Evolutionary conservation across 1,139 yeast species (phyloP), one percentile per base, ranked within the genome.

Genomic region (Yarrowia galli): DNA sequence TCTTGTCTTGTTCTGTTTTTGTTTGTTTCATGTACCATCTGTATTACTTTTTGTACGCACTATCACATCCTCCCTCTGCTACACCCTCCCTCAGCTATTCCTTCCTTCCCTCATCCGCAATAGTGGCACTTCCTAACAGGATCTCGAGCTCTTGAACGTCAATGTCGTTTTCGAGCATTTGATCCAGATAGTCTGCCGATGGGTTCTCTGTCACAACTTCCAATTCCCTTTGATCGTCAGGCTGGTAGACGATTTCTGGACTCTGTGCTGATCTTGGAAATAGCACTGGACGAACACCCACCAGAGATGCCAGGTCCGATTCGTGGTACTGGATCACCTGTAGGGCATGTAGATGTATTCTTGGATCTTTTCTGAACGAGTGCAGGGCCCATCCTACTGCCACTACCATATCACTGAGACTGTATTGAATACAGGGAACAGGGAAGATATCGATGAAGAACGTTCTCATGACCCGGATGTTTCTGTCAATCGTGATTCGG

Each of bases 381-480:
- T 23, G 12, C 18, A 53, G 18, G 3, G 60, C 60, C 20, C 13
- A 22, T 22, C 45, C 32, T 5, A 36, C 43, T 1, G 60, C 43
- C 32, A 16, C 6, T 1, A 53, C 22, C 43, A 53, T 36, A 1
- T 38, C 22, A 16, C 9, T 2, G 22, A 53, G 10, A 16, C 32
- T 53, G 43, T 36, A 53, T 10, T 36, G 43, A 15, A 53, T 36
- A 7, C 5, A 53, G 9, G 60, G 60, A 2, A 7, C 12, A 0
- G 60, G 60, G 10, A 53, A 53, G 32, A 53, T 2, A 12, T 53
- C 42, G 28, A 38, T 15, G 32, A 53, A 53, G 22, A 22, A 38
- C 12, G 32, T 22, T 20, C 23, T 53, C 60, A 53, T 53, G 43
- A 53, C 43, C 2, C 60, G 43, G n/a, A 53, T 38, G 32, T 53